Evolutionary conservation across 2,329 filamentous ascomycete genomes (phyloP).

Genomic region (Aspergillus quadricinctus): DNA sequence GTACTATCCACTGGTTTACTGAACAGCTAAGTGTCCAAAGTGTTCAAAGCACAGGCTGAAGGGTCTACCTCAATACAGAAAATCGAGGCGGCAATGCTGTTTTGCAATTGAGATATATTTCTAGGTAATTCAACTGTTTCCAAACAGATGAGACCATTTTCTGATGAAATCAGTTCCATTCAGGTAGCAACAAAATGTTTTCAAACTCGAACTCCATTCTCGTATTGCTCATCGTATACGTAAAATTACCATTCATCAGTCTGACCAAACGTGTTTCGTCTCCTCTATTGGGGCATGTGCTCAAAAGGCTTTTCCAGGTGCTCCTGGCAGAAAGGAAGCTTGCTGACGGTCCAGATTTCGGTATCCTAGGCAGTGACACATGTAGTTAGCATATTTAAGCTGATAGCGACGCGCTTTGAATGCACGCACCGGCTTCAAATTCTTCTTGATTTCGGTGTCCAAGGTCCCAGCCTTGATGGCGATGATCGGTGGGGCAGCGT

Average conservation of each 20-base stretch:
- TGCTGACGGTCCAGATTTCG: constrained; percentile 66
- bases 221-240: constrained; percentile 5
- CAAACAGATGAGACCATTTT: neutral
- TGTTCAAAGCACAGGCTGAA: too few relatives aligned
- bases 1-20: neutral
- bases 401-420: neutral
- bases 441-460: constrained; percentile 62
- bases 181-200: constrained; percentile 5
- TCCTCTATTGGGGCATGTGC: constrained; percentile 56
- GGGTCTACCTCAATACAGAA: too few relatives aligned
- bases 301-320: constrained; percentile 58
- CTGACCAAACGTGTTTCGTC: neutral
- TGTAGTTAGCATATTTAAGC: neutral
- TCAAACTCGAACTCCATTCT: neutral
- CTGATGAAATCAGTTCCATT: too few relatives aligned
- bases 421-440: constrained; percentile 52
- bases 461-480: constrained; percentile 65
- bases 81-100: too few relatives aligned
- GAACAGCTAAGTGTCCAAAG: neutral
- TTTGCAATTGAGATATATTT: neutral
- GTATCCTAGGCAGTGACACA: constrained; percentile 39
- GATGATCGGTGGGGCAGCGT: constrained; percentile 66
- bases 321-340: constrained; percentile 68
- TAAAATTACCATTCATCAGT: neutral
- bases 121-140: neutral